Base-by-base conservation (phyloP, 345 rosid genomes). In the Eucalyptus sp. region DNA sequence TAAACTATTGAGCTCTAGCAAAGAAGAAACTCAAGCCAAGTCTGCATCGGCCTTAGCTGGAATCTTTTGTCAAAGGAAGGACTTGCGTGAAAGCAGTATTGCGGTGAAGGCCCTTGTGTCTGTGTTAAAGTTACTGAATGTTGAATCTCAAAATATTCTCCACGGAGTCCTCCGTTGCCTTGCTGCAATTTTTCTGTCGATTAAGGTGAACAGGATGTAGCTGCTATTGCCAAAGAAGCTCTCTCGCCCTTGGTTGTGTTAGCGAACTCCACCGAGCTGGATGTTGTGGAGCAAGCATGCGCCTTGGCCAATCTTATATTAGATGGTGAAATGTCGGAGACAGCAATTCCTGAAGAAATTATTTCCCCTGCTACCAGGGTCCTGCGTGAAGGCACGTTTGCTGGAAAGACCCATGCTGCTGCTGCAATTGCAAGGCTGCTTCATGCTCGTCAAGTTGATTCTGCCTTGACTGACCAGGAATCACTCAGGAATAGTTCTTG, bases 21-120 rank as follows among this genome's bases (percentile, higher is more conserved):
- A 95, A 89, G 99, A 96, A 92, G 99, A 97, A 93, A 97, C 99
- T 88, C 99, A 96, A 93, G 98, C 99, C 51, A 96, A 96, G 92
- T 97, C 99, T 86, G 98, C 99, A 44, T 97, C 96, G 17, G 96
- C 99, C 90, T 94, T 98, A 86, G 99, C 99, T 87, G 98, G 97
- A 89, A 96, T 98, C 90, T 98, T 96, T 90, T 93, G 93, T 87
- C 89, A 88, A 88, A 92, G 99, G 93, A 96, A 93, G 92, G 99
- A 98, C 93, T 92, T 98, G 94, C 98, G 98, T 90, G 99, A 97
- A 92, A 97, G 99, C 91, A 87, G 91, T 88, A 91, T 97, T 90
- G 97, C 99, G 83, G 95, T 96, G 87, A 96, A 92, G 93, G 92
- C 99, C 89, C 96, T 96, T 86, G 89, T 90, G 89, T 94, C 98